A percentile compares a stretch with the other conserved stretches of the same genome.
Evolutionary conservation across 768 basidiomycete species (phyloP).

Genomic region (Lentinula aciculospora): DNA sequence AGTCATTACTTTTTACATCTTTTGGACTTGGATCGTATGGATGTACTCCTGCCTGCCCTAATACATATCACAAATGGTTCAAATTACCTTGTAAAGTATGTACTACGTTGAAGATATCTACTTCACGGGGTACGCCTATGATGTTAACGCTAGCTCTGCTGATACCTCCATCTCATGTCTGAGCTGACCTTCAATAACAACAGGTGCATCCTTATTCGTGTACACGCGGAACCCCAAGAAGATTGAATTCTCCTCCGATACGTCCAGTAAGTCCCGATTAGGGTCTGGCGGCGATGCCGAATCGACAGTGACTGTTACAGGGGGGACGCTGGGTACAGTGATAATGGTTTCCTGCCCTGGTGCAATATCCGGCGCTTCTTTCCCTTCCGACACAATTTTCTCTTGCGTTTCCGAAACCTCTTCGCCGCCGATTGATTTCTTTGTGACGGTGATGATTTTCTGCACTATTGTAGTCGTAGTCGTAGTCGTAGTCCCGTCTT

Average conservation of each 20-base stretch:
- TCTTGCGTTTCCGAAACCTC: background rate
- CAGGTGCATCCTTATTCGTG: slow-evolving; percentile 2
- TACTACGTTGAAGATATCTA: no score
- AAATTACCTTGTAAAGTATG: no score
- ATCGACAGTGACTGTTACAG: background rate
- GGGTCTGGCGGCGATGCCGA: background rate
- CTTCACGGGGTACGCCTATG: background rate
- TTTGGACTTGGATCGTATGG: no score
- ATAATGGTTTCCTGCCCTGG: background rate
- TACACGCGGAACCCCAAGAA: slow-evolving; percentile 5
- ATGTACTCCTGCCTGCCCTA: no score
- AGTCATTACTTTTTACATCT: no score
- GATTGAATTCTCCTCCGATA: slow-evolving; percentile 5
- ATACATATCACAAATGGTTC: no score
- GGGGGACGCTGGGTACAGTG: background rate
- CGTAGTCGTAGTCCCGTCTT: background rate
- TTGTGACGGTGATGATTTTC: background rate
- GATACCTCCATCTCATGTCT: slow-evolving; percentile 6
- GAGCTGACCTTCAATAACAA: slow-evolving; percentile 2
- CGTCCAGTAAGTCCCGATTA: background rate
- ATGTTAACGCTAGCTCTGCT: background rate
- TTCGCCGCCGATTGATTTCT: background rate
- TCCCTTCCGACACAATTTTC: background rate
- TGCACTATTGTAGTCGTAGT: background rate
- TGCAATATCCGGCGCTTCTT: no score